Percentiles rank a stretch among this genome's conserved stretches.
phyloP scores from a whole-genome alignment of 2,329 filamentous ascomycete genomes.

The Lasiodiplodia theobromae region DNA sequence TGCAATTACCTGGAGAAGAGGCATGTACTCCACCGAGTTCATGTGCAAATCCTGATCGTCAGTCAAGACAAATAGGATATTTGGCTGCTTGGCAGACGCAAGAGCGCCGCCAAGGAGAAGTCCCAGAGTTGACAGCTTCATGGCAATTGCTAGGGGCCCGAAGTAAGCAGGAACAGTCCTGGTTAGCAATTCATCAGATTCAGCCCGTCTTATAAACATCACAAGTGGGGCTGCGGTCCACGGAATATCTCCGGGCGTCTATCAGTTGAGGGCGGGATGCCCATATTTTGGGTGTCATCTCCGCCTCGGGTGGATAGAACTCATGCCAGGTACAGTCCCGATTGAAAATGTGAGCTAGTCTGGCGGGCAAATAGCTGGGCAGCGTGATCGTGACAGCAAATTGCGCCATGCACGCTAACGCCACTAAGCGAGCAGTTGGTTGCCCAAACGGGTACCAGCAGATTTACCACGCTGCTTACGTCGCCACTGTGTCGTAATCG shows the following conservation, averaged over 20 bases:
- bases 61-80: constrained; percentile 72
- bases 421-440: not conserved
- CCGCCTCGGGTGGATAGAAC: not conserved
- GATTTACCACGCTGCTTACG: not conserved
- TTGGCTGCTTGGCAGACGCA: constrained; percentile 42
- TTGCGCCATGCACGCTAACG: constrained; percentile 16
- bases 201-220: constrained; percentile 3
- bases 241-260: not conserved
- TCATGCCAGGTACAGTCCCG: not conserved
- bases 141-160: not conserved
- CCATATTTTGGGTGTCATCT: not conserved
- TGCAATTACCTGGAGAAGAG: constrained; percentile 51
- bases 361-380: not conserved
- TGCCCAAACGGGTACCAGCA: not conserved
- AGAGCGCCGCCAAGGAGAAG: constrained; percentile 23
- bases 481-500: not conserved
- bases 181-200: not conserved
- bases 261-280: not conserved
- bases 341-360: not conserved
- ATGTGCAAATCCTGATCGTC: constrained; percentile 73
- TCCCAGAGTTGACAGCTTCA: constrained; percentile 13
- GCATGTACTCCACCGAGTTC: constrained; percentile 68
- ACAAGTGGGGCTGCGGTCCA: not conserved
- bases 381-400: constrained; percentile 10
- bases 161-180: not conserved